Conservation (phyloP, 306 rosid species). For the Astragalus glycyphyllos region DNA sequence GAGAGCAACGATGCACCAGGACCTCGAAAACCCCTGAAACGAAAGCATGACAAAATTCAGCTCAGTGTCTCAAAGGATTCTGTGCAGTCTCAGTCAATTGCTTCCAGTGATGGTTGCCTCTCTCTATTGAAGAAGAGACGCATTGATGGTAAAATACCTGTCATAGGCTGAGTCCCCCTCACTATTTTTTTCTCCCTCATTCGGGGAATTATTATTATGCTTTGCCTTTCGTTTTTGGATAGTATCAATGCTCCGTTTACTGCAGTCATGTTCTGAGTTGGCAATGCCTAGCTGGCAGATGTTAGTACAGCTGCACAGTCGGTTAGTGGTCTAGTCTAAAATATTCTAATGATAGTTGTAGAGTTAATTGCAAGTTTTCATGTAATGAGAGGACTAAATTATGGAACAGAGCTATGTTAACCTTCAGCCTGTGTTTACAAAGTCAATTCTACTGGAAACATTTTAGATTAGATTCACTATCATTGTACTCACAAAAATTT, state of each 20-base stretch:
- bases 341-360: slow-evolving; percentile 1
- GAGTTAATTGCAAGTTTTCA: background rate
- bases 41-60: slow-evolving; percentile 67
- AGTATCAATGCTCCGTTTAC: background rate
- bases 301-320: slow-evolving; percentile 14
- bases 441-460: background rate
- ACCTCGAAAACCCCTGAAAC: slow-evolving; percentile 58
- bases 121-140: slow-evolving; percentile 65
- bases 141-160: slow-evolving; percentile 61
- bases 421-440: slow-evolving; percentile 1
- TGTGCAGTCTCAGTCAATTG: slow-evolving; percentile 54
- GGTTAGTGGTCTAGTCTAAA: background rate
- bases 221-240: slow-evolving; percentile 11
- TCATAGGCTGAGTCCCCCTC: background rate
- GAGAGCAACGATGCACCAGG: slow-evolving; percentile 72
- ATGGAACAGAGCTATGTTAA: slow-evolving; percentile 2
- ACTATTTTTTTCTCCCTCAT: slow-evolving; percentile 3
- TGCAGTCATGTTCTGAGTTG: background rate
- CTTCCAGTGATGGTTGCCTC: slow-evolving; percentile 71
- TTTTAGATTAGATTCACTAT: background rate
- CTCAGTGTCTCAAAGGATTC: slow-evolving; percentile 53
- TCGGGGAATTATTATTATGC: background rate
- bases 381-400: background rate
- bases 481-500: background rate
- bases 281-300: slow-evolving; percentile 4